A percentile compares a stretch with the other conserved stretches of the same genome.
These are phyloP conservation scores for Cordyceps cateniannulata DNA, from an alignment of 2,329 filamentous ascomycete genomes.

Conservation along the genomic window DNA sequence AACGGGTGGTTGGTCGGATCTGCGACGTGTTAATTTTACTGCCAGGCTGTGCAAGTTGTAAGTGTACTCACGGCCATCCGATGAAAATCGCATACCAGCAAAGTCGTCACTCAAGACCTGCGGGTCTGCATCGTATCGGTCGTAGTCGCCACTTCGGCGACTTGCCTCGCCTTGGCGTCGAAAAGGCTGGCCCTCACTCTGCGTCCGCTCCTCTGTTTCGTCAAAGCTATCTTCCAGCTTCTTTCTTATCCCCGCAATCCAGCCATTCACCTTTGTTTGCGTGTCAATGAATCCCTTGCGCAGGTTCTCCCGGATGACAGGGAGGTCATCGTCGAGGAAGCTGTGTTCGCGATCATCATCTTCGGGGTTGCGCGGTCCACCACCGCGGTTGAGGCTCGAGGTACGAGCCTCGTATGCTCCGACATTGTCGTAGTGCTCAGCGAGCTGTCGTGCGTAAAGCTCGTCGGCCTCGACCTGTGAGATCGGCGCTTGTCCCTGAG, in stretches of 20 bases:
- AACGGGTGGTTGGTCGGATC: constrained; percentile 49
- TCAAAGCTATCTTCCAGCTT: constrained; percentile 84
- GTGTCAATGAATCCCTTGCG: constrained; percentile 93
- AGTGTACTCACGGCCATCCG: constrained; percentile 51
- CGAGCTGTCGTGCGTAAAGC: constrained; percentile 83
- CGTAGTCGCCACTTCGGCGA: constrained; percentile 76
- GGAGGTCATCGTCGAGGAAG: constrained; percentile 94
- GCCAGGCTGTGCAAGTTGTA: background rate
- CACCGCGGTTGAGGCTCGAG: constrained; percentile 33
- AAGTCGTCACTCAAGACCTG: constrained; percentile 89
- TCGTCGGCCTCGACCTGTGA: constrained; percentile 88
- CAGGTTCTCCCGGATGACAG: constrained; percentile 86
- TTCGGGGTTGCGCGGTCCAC: constrained; percentile 30
- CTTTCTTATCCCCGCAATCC: constrained; percentile 90
- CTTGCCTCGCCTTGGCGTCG: constrained; percentile 55
- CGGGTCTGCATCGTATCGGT: constrained; percentile 91
- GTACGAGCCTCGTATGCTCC: constrained; percentile 53
- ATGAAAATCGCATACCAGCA: constrained; percentile 57
- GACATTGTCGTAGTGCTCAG: constrained; percentile 75
- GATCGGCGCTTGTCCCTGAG: constrained; percentile 55
- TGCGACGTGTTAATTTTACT: constrained; percentile 17
- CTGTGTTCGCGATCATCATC: constrained; percentile 70
- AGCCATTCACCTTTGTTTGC: constrained; percentile 84
- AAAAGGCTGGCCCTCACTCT: constrained; percentile 24
- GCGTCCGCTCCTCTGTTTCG: constrained; percentile 50